Evolutionary conservation across 2,329 filamentous ascomycete genomes (phyloP).

Genomic region (Aspergillus sp.): DNA sequence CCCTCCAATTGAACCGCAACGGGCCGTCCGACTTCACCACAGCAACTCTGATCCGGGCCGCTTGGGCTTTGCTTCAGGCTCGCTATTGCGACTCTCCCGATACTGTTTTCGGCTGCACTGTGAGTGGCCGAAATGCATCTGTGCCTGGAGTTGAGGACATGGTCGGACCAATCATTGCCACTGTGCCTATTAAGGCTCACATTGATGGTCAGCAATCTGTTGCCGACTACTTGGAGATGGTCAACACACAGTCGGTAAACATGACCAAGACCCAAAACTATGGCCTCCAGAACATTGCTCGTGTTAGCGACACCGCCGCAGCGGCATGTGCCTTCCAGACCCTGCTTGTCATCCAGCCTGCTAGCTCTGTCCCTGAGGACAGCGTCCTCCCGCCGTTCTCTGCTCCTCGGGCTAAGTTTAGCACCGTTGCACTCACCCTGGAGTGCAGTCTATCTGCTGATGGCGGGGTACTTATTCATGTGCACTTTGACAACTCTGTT

Average conservation of each 20-base stretch:
- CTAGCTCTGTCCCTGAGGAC: conserved; percentile 7
- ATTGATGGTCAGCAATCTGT: conserved; percentile 32
- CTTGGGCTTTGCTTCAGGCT: conserved; percentile 42
- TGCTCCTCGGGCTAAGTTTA: conserved; percentile 9
- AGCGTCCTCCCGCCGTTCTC: conserved; percentile 9
- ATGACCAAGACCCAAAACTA: conserved; percentile 62
- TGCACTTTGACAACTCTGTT: conserved; percentile 14
- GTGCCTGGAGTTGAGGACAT: conserved; percentile 43
- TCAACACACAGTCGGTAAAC: conserved; percentile 53
- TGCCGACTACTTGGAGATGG: conserved; percentile 50
- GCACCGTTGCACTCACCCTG: conserved; percentile 12
- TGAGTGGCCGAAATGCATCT: conserved; percentile 43
- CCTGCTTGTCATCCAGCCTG: conserved; percentile 37
- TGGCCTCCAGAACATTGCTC: conserved; percentile 47
- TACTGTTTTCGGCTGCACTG: conserved; percentile 43
- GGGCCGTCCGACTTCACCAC: conserved; percentile 29
- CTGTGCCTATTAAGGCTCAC: conserved; percentile 39
- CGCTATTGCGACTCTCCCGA: conserved; percentile 39
- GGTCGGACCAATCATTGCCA: conserved; percentile 44
- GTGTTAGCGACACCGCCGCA: conserved; percentile 43
- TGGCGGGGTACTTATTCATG: conserved; percentile 6
- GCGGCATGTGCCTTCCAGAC: conserved; percentile 42
- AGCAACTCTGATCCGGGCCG: conserved; percentile 42
- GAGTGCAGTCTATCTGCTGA: conserved; percentile 10
- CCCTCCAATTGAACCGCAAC: neutral